Evolutionary conservation across 2,329 filamentous ascomycete genomes (phyloP).

Genomic region (Colletotrichum spinosum): DNA sequence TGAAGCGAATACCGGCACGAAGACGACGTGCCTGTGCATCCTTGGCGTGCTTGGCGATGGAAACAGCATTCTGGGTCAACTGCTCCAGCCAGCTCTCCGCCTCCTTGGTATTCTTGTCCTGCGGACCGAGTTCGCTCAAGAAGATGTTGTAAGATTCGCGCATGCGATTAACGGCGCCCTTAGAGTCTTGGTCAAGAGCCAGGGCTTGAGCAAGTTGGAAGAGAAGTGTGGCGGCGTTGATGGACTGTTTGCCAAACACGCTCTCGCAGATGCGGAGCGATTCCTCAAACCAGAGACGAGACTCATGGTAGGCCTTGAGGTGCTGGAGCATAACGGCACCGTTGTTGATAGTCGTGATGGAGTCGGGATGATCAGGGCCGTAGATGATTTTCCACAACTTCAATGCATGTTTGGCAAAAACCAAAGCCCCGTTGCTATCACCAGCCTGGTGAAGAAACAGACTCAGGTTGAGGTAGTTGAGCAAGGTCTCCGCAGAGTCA

Average conservation of each 20-base stretch:
- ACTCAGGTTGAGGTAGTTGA: constrained; percentile 95
- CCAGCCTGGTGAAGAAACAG: constrained; percentile 93
- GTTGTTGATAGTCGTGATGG: constrained; percentile 98
- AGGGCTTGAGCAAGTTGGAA: constrained; percentile 98
- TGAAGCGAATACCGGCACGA: constrained; percentile 76
- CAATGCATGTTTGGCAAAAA: constrained; percentile 91
- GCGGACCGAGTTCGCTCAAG: constrained; percentile 83
- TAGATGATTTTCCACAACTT: constrained; percentile 98
- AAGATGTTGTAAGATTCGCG: constrained; percentile 97
- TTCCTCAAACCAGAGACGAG: constrained; percentile 95
- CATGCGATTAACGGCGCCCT: constrained; percentile 92
- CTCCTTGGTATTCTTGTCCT: constrained; percentile 98
- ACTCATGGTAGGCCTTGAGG: constrained; percentile 94
- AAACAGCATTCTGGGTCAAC: constrained; percentile 94
- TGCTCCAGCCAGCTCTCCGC: constrained; percentile 97
- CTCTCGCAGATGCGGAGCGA: constrained; percentile 90
- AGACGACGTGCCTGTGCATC: constrained; percentile 82
- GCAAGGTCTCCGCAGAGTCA: constrained; percentile 91
- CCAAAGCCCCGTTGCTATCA: constrained; percentile 88
- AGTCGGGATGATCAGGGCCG: constrained; percentile 92
- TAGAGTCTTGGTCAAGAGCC: constrained; percentile 94
- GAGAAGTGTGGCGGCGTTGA: constrained; percentile 93
- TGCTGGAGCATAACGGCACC: constrained; percentile 98
- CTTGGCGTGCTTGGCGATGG: constrained; percentile 93
- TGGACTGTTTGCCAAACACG: constrained; percentile 87